Percentiles rank a stretch among this genome's conserved stretches.
phyloP scores from a whole-genome alignment of 1,284 basidiomycete species.

The Moesziomyces globuligerus region DNA sequence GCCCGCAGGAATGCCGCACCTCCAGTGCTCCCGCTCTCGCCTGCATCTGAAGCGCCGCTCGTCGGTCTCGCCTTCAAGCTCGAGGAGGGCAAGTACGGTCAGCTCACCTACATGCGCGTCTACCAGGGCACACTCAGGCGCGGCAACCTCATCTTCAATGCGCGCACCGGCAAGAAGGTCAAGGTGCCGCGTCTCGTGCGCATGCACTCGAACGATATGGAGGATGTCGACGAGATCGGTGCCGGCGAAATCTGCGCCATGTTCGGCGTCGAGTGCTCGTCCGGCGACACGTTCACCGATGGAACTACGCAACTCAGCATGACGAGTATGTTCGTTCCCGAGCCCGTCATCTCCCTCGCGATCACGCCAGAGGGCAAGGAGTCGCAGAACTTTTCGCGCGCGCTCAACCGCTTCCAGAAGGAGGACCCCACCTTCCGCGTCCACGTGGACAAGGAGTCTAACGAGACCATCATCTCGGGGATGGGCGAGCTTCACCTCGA shows the following conservation, averaged over 20 bases:
- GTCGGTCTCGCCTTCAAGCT: constrained; percentile 98
- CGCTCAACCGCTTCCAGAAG: constrained; percentile 96
- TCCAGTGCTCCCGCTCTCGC: constrained; percentile 55
- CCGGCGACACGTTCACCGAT: constrained; percentile 93
- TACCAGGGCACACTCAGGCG: constrained; percentile 94
- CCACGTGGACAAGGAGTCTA: constrained; percentile 90
- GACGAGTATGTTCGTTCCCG: constrained; percentile 99
- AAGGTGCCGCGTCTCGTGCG: constrained; percentile 97
- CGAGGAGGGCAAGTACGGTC: constrained; percentile 96
- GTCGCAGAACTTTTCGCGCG: constrained; percentile 85
- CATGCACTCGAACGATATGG: constrained; percentile 99
- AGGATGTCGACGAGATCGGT: constrained; percentile 92
- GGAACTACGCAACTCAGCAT: constrained; percentile 65
- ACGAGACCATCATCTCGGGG: constrained; percentile 99
- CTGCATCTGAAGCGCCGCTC: constrained; percentile 76
- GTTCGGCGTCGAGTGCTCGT: constrained; percentile 98
- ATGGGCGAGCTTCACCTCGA: constrained; percentile 99
- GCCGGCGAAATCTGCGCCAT: constrained; percentile 99
- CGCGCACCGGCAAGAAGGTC: constrained; percentile 94
- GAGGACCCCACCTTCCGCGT: constrained; percentile 99
- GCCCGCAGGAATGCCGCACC: constrained; percentile 55
- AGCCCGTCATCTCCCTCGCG: constrained; percentile 95
- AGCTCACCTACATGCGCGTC: constrained; percentile 98
- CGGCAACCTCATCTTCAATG: constrained; percentile 87
- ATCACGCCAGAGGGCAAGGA: constrained; percentile 92